Evolutionary conservation across 2,329 filamentous ascomycete genomes (phyloP), one percentile per base, ranked within the genome.

Genomic region (Colletotrichum camelliae): DNA sequence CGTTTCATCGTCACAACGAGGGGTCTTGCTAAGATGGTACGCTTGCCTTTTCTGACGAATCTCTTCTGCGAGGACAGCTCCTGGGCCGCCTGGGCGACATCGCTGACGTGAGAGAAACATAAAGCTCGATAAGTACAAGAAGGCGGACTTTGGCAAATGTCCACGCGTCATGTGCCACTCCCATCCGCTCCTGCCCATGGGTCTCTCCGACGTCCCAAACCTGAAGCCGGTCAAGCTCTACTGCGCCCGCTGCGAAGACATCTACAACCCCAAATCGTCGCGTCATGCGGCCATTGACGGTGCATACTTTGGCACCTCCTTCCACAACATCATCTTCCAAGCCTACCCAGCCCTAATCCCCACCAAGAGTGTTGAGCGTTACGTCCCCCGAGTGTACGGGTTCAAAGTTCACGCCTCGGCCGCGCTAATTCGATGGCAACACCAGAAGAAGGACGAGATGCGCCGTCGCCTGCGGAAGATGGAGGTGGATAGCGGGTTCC

Each of bases 241-340:
- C 91, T 99, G 97, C 86, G 93, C 94, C 64, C 95, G 96, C 81
- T 99, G 97, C 89, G 97, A 99, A 89, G 97, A 99, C 84, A 94
- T 98, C 75, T 99, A 99, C 90, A 98, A 98, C 86, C 97, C 97
- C 60, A 99, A 99, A 85, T 98, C 97, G 5, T 96, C 95, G 24
- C 95, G 97, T 33, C 97, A 99, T 86, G 96, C 96, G 67, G 91
- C 94, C 75, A 98, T 99, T 81, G 97, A 99, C 84, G 97, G 97
- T 78, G 97, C 97, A 78, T 99, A 98, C 89, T 99, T 99, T 80
- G 97, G 97, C 80, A 96, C 96, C 64, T 98, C 95, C 4, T 99
- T 99, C 89, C 96, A 98, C 89, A 98, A 98, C 87, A 98, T 99
- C 86, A 92, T 99, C 77, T 98, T 99, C 89, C 97, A 99, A 85